Evolutionary conservation across 192 early-diverging fungal genomes (phyloP).

Genomic region (Linnemannia exigua): DNA sequence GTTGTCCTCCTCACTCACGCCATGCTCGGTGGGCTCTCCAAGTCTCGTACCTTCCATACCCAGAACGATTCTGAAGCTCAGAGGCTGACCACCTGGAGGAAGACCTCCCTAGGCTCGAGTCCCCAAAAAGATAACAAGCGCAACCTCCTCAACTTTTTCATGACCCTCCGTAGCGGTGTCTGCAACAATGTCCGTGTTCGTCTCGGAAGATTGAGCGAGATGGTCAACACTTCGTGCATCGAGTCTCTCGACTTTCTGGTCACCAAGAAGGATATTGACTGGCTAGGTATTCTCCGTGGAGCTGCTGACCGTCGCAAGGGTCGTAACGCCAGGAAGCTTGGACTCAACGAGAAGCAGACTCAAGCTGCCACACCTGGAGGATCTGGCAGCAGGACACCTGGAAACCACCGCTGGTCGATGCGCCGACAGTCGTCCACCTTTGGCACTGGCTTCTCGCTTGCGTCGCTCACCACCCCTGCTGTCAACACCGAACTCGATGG

Average conservation of each 20-base stretch:
- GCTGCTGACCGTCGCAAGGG: constrained; percentile 34
- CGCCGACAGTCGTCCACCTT: constrained; percentile 11
- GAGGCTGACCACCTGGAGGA: constrained; percentile 9
- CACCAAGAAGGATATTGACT: constrained; percentile 63
- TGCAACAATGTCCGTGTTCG: constrained; percentile 80
- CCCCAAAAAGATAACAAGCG: constrained; percentile 54
- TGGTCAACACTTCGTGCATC: constrained; percentile 81
- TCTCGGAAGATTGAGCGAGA: constrained; percentile 76
- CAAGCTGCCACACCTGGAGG: constrained; percentile 59
- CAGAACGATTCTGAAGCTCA: constrained; percentile 32
- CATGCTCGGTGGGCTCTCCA: constrained; percentile 76
- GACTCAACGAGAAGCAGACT: constrained; percentile 58
- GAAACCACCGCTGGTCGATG: constrained; percentile 37
- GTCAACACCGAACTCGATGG: constrained; percentile 16
- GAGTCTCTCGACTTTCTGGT: constrained; percentile 86
- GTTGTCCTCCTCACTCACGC: constrained; percentile 78
- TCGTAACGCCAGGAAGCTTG: constrained; percentile 37
- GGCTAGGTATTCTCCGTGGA: constrained; percentile 60
- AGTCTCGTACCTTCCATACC: constrained; percentile 29
- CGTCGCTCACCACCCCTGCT: constrained; percentile 17
- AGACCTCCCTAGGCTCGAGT: constrained; percentile 13
- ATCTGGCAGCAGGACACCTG: constrained; percentile 44
- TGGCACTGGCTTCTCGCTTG: constrained; percentile 16
- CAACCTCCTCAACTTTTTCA: constrained; percentile 87
- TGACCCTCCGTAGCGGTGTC: constrained; percentile 76